Evolutionary conservation across 148 eudicot species (phyloP).

Genomic region (Chenopodium suecicum): DNA sequence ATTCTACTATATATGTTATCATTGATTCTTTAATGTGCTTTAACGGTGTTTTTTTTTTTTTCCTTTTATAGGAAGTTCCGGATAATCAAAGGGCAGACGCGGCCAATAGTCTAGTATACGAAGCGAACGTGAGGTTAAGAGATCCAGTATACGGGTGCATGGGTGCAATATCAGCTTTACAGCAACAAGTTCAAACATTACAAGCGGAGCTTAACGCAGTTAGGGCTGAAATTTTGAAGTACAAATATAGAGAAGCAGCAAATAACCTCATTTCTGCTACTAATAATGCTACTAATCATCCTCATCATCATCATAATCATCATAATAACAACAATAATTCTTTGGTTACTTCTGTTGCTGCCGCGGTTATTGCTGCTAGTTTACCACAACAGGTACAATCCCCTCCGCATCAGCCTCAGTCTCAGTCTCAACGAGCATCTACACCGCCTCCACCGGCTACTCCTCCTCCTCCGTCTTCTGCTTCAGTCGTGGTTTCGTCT

Average conservation of each 20-base stretch:
- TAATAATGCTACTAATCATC: slow-evolving; percentile 20
- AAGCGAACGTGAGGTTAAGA: slow-evolving; percentile 77
- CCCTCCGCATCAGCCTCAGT: slow-evolving; percentile 31
- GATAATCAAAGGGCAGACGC: slow-evolving; percentile 75
- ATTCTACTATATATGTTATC: too few species aligned
- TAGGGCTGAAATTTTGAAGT: slow-evolving; percentile 61
- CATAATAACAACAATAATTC: slow-evolving; percentile 5
- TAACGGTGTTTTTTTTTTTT: too few species aligned
- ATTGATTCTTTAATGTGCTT: too few species aligned
- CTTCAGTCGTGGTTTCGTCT: slow-evolving; percentile 28
- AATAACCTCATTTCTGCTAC: slow-evolving; percentile 30
- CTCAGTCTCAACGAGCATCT: slow-evolving; percentile 27
- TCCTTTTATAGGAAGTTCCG: slow-evolving; percentile 48
- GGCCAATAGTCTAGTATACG: slow-evolving; percentile 85
- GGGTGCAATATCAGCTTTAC: slow-evolving; percentile 84
- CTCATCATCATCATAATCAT: not conserved
- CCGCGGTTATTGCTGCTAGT: slow-evolving; percentile 8
- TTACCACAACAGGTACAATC: slow-evolving; percentile 19
- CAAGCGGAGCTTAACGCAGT: slow-evolving; percentile 57
- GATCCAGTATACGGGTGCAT: slow-evolving; percentile 92
- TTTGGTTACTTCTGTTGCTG: slow-evolving; percentile 10
- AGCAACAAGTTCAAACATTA: slow-evolving; percentile 59
- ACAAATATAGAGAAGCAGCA: slow-evolving; percentile 69
- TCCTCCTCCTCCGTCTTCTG: slow-evolving; percentile 33
- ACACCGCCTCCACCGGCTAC: slow-evolving; percentile 38